Evolutionary conservation across 371 early-diverging fungal species (phyloP).

Genomic region (Mucor racemosus): DNA sequence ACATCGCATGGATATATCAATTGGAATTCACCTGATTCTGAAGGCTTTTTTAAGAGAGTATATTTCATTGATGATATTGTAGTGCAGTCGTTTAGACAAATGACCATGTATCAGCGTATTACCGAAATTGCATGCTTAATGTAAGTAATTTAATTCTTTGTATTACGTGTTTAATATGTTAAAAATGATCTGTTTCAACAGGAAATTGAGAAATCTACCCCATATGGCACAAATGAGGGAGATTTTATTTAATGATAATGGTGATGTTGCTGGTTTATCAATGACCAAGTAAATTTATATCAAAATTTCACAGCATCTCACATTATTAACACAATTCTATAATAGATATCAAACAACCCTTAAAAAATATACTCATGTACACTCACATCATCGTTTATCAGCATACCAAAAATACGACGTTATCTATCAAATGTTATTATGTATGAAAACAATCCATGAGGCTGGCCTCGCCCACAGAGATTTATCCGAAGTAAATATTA

Average conservation of each 20-base stretch:
- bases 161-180: neutral
- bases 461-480: slow-evolving; percentile 71
- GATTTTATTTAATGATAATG: slow-evolving; percentile 49
- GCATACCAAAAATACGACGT: slow-evolving; percentile 66
- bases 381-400: slow-evolving; percentile 58
- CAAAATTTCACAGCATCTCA: neutral
- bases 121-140: slow-evolving; percentile 59
- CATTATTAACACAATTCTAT: no score
- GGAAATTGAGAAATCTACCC: slow-evolving; percentile 51
- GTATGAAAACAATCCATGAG: slow-evolving; percentile 62
- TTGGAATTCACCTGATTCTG: slow-evolving; percentile 50
- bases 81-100: slow-evolving; percentile 54
- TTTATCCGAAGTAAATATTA: slow-evolving; percentile 71
- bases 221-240: slow-evolving; percentile 56
- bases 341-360: slow-evolving; percentile 57
- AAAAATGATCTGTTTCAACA: slow-evolving; percentile 4
- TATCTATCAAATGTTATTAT: slow-evolving; percentile 64
- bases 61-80: slow-evolving; percentile 52
- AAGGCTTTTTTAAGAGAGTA: slow-evolving; percentile 57
- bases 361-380: slow-evolving; percentile 64
- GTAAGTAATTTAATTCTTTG: slow-evolving; percentile 27
- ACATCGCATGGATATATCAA: slow-evolving; percentile 40
- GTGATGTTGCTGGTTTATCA: slow-evolving; percentile 52
- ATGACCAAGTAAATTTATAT: slow-evolving; percentile 41
- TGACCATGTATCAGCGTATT: slow-evolving; percentile 59